Evolutionary conservation across 2,329 filamentous ascomycete genomes (phyloP).

Genomic region (Karstenula rhodostoma): DNA sequence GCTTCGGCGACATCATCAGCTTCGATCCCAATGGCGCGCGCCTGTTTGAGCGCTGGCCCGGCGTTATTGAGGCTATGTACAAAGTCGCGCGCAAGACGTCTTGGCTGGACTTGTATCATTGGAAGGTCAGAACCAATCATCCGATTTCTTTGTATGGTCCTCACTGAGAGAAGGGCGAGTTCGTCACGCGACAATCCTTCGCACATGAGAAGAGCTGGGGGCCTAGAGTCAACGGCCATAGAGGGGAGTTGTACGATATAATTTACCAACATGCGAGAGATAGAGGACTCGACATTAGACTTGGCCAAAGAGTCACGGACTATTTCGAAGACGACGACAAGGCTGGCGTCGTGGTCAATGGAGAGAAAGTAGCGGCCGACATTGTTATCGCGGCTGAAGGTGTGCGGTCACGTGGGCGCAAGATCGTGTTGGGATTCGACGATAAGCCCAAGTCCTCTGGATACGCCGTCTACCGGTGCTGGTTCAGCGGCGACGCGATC

Average conservation of each 20-base stretch:
- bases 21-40: conserved; percentile 68
- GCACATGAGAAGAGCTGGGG: conserved; percentile 49
- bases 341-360: conserved; percentile 61
- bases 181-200: conserved; percentile 65
- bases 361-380: conserved; percentile 56
- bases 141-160: no score
- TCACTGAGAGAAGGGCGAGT: conserved; percentile 56
- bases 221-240: conserved; percentile 67
- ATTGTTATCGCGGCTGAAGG: conserved; percentile 62
- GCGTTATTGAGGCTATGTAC: conserved; percentile 58
- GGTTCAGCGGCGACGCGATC: conserved; percentile 42
- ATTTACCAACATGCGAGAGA: conserved; percentile 64
- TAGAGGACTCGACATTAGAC: conserved; percentile 62
- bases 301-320: conserved; percentile 59
- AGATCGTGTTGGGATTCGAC: conserved; percentile 61
- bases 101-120: conserved; percentile 68
- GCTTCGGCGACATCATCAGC: conserved; percentile 68
- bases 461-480: conserved; percentile 63
- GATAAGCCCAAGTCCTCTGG: conserved; percentile 62
- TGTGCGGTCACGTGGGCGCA: conserved; percentile 61
- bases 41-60: conserved; percentile 62
- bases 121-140: conserved; percentile 32
- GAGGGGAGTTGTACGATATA: conserved; percentile 66
- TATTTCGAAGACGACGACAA: conserved; percentile 64
- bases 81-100: conserved; percentile 61